Conservation (phyloP, 257 asterid species). For the Eucommia ulmoides region DNA sequence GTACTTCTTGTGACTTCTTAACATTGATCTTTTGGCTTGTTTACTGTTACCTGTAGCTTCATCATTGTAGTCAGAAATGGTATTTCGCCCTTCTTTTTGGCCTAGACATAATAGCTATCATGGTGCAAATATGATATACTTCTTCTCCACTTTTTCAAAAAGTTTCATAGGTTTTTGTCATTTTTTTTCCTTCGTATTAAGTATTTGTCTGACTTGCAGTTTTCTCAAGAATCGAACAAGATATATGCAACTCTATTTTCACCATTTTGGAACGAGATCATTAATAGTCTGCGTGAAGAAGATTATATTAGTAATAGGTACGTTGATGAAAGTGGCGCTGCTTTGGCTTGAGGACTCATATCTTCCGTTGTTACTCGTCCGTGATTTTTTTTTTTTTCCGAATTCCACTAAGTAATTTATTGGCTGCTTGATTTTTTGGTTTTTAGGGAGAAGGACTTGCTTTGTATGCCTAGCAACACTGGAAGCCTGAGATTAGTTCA, state of each 20-base stretch:
- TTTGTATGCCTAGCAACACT: constrained; percentile 90
- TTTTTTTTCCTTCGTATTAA: constrained; percentile 14
- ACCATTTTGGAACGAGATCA: constrained; percentile 96
- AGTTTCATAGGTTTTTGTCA: not conserved
- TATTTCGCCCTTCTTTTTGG: no score
- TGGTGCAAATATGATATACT: not conserved
- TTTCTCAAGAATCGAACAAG: constrained; percentile 54
- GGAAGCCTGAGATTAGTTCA: constrained; percentile 89
- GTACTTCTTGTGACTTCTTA: no score
- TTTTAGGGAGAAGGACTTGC: constrained; percentile 91
- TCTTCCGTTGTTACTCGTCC: not conserved
- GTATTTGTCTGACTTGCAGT: constrained; percentile 20
- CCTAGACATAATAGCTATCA: no score
- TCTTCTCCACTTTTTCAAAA: not conserved
- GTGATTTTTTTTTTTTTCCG: no score
- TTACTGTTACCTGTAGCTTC: no score
- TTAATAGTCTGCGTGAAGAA: constrained; percentile 94
- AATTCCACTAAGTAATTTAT: not conserved
- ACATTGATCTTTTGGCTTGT: no score
- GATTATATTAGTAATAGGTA: constrained; percentile 91
- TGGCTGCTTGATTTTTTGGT: constrained; percentile 4
- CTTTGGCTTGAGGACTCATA: not conserved
- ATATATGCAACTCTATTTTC: constrained; percentile 72
- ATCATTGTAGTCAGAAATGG: no score
- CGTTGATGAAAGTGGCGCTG: constrained; percentile 7